Evolutionary conservation across 441 rosid genomes (phyloP).

Genomic region (Rhodomyrtus psidioides): DNA sequence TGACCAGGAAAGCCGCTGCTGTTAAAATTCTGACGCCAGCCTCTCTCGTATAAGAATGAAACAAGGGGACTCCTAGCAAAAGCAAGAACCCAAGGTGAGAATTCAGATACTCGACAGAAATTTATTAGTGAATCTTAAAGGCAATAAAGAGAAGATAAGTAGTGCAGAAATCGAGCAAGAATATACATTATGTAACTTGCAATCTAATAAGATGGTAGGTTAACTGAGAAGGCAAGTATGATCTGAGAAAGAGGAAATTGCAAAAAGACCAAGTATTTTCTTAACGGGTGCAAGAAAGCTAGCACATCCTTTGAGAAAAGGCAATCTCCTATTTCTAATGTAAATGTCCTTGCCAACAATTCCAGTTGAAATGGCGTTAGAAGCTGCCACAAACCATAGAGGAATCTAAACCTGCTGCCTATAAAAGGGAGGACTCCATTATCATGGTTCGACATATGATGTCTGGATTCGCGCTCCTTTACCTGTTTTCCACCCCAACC

Average conservation of each 20-base stretch:
- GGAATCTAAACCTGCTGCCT: not conserved
- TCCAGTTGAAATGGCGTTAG: not conserved
- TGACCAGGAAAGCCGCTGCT: slow-evolving; percentile 86
- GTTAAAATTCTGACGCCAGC: slow-evolving; percentile 84
- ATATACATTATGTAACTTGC: not conserved
- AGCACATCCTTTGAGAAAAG: not conserved
- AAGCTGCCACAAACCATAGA: not conserved
- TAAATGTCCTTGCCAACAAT: not conserved
- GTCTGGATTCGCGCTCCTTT: not conserved
- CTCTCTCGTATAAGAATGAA: slow-evolving; percentile 87
- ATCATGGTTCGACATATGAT: not conserved
- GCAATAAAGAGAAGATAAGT: not conserved
- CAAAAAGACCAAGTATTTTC: not conserved
- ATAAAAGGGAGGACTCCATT: not conserved
- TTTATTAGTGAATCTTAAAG: not conserved
- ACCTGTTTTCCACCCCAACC: not conserved
- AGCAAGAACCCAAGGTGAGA: not conserved
- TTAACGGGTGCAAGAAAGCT: not conserved
- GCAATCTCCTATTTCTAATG: not conserved
- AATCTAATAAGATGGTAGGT: not conserved
- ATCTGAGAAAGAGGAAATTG: not conserved
- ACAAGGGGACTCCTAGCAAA: slow-evolving; percentile 77
- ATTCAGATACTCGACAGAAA: not conserved
- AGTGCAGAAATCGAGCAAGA: not conserved
- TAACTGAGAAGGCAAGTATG: not conserved